Evolutionary conservation across 495 filamentous ascomycete species (phyloP).

Genomic region (Trichodelitschia bisporula): DNA sequence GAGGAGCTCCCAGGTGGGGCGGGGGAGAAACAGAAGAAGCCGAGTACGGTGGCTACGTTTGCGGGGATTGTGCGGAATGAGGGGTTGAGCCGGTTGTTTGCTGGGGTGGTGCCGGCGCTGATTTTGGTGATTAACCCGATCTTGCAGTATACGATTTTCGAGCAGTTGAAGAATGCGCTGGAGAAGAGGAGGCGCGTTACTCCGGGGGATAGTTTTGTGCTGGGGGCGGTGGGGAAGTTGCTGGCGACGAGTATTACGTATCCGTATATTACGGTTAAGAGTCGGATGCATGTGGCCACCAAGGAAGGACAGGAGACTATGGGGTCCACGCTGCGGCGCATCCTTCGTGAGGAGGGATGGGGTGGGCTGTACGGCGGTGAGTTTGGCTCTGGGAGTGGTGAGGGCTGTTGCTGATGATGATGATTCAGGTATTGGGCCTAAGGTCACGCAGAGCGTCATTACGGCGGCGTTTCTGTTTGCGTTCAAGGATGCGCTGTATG

Average conservation of each 20-base stretch:
- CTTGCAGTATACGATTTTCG: slow-evolving; percentile 94
- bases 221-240: slow-evolving; percentile 85
- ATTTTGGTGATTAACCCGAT: slow-evolving; percentile 95
- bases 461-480: slow-evolving; percentile 94
- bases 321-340: slow-evolving; percentile 44
- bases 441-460: slow-evolving; percentile 86
- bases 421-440: slow-evolving; percentile 58
- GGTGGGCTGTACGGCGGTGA: slow-evolving; percentile 75
- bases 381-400: slow-evolving; percentile 9
- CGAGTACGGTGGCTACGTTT: slow-evolving; percentile 55
- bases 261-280: slow-evolving; percentile 96
- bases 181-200: slow-evolving; percentile 46
- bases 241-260: slow-evolving; percentile 86
- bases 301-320: slow-evolving; percentile 40
- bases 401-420: background rate
- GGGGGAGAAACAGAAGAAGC: slow-evolving; percentile 15
- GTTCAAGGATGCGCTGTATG: slow-evolving; percentile 79
- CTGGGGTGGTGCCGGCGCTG: slow-evolving; percentile 77
- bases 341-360: slow-evolving; percentile 73
- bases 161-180: slow-evolving; percentile 70
- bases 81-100: slow-evolving; percentile 61
- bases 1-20: slow-evolving; percentile 19
- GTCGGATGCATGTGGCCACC: slow-evolving; percentile 75
- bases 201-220: slow-evolving; percentile 64
- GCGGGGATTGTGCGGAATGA: slow-evolving; percentile 53